Conservation (phyloP, 805 yeast species). For the Cyberlindnera subsufficiens region DNA sequence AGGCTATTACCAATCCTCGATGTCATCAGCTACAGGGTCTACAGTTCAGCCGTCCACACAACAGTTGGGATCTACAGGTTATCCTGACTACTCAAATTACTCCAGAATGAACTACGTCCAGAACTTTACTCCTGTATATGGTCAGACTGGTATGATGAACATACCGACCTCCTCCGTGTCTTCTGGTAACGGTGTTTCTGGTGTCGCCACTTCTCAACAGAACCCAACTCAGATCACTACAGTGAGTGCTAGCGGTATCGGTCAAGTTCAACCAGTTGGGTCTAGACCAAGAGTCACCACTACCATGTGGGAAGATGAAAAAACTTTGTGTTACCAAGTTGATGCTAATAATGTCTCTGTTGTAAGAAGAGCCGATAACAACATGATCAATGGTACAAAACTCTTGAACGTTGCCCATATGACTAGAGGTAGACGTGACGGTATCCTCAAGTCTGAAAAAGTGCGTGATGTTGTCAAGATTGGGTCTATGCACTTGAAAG, state of each 20-base stretch:
- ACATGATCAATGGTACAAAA: slow-evolving; percentile 84
- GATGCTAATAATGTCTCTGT: slow-evolving; percentile 78
- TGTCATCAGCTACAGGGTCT: slow-evolving; percentile 3
- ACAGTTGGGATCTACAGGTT: slow-evolving; percentile 7
- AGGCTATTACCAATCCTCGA: slow-evolving; percentile 15
- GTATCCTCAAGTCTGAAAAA: slow-evolving; percentile 72
- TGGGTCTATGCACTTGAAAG: slow-evolving; percentile 84
- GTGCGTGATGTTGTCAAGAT: slow-evolving; percentile 76
- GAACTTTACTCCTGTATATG: slow-evolving; percentile 17
- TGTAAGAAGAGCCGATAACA: slow-evolving; percentile 78
- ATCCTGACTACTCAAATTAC: slow-evolving; percentile 20
- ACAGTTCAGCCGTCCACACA: slow-evolving; percentile 1
- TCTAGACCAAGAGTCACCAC: slow-evolving; percentile 62
- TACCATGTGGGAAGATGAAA: slow-evolving; percentile 89
- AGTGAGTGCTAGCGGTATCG: slow-evolving; percentile 16
- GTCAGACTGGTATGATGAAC: slow-evolving; percentile 13
- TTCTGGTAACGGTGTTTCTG: slow-evolving; percentile 8
- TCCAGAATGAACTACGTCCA: slow-evolving; percentile 22
- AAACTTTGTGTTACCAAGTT: slow-evolving; percentile 78
- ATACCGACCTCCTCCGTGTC: neutral
- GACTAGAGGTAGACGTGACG: slow-evolving; percentile 86
- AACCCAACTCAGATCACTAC: slow-evolving; percentile 5
- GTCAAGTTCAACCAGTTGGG: slow-evolving; percentile 26
- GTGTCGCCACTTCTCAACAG: slow-evolving; percentile 1
- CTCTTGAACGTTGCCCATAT: slow-evolving; percentile 77